These are phyloP conservation scores for Herpetomonas samuelpessoai DNA, from an alignment of 208 protist species.

Conservation along the genomic window DNA sequence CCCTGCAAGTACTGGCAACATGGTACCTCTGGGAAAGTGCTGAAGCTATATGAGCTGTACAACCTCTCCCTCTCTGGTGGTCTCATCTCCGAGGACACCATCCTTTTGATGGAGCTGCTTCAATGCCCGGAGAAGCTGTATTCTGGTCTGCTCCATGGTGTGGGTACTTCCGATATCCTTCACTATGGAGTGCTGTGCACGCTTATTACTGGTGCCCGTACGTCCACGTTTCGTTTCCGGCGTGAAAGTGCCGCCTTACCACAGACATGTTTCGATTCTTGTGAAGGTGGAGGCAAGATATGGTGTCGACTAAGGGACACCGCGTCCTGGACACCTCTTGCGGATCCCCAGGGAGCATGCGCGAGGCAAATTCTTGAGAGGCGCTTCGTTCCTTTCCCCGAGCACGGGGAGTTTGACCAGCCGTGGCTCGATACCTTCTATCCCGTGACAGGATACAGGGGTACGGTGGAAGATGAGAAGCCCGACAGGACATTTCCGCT, in stretches of 20 bases:
- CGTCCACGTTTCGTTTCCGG: slow-evolving; percentile 17
- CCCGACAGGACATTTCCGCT: slow-evolving; percentile 5
- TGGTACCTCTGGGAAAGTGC: slow-evolving; percentile 2
- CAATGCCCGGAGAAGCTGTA: slow-evolving; percentile 12
- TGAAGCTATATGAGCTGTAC: slow-evolving; percentile 21
- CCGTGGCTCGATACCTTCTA: slow-evolving; percentile 17
- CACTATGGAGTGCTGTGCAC: slow-evolving; percentile 10
- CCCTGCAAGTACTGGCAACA: slow-evolving; percentile 24
- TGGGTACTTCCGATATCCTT: not conserved
- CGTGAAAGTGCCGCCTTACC: slow-evolving; percentile 21
- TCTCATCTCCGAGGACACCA: slow-evolving; percentile 27
- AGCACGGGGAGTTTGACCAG: slow-evolving; percentile 11
- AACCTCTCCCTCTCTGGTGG: slow-evolving; percentile 15
- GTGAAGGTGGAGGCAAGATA: slow-evolving; percentile 31
- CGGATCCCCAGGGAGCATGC: too few species aligned
- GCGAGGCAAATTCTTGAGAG: not conserved
- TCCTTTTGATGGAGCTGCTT: slow-evolving; percentile 29
- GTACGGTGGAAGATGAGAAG: not conserved
- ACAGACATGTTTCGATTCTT: slow-evolving; percentile 18
- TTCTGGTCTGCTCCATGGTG: not conserved
- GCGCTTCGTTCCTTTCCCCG: slow-evolving; percentile 9
- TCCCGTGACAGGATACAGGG: slow-evolving; percentile 16
- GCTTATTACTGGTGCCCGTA: slow-evolving; percentile 38
- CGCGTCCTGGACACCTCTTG: too few species aligned
- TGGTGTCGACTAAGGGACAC: slow-evolving; percentile 22